A percentile compares a stretch with the other conserved stretches of the same genome.
These are phyloP conservation scores for Sclerospora graminicola DNA, from an alignment of 352 stramenopile genomes.

Conservation along the genomic window DNA sequence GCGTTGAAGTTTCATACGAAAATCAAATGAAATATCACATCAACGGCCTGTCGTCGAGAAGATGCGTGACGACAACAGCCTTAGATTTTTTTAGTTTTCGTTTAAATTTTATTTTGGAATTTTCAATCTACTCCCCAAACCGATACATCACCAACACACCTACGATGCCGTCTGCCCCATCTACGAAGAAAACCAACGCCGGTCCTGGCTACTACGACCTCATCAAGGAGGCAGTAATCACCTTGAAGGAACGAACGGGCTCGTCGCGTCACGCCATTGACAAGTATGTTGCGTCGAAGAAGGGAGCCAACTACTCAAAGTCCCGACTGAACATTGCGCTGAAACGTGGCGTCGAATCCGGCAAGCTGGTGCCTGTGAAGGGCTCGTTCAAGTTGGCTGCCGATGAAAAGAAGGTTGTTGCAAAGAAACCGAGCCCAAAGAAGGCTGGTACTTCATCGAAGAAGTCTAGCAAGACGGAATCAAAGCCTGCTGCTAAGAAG, in stretches of 20 bases:
- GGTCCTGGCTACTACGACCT: slow-evolving; percentile 84
- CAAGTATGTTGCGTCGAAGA: slow-evolving; percentile 88
- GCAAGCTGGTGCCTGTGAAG: slow-evolving; percentile 89
- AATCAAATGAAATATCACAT: slow-evolving; percentile 13
- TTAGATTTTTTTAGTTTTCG: slow-evolving; percentile 11
- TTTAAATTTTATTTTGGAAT: slow-evolving; percentile 27
- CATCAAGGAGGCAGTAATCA: slow-evolving; percentile 88
- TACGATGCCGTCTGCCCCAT: slow-evolving; percentile 37
- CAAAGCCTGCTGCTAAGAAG: slow-evolving; percentile 23
- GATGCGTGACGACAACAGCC: slow-evolving; percentile 4
- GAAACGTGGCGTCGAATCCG: slow-evolving; percentile 82
- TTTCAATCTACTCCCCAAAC: slow-evolving; percentile 21
- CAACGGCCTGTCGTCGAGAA: slow-evolving; percentile 12
- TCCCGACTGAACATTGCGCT: slow-evolving; percentile 84
- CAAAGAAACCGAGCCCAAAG: slow-evolving; percentile 1
- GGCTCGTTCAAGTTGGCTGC: slow-evolving; percentile 90
- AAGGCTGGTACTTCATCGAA: background rate
- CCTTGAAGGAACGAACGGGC: slow-evolving; percentile 87
- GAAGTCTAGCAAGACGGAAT: background rate
- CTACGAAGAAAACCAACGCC: slow-evolving; percentile 49
- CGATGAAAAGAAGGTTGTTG: slow-evolving; percentile 80
- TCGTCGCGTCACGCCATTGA: slow-evolving; percentile 90
- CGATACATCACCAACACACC: background rate
- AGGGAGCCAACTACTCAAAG: slow-evolving; percentile 67
- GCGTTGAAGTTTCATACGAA: slow-evolving; percentile 9